Evolutionary conservation across 2,329 filamentous ascomycete genomes (phyloP), one percentile per base, ranked within the genome.

Genomic region (Sporothrix phasma): DNA sequence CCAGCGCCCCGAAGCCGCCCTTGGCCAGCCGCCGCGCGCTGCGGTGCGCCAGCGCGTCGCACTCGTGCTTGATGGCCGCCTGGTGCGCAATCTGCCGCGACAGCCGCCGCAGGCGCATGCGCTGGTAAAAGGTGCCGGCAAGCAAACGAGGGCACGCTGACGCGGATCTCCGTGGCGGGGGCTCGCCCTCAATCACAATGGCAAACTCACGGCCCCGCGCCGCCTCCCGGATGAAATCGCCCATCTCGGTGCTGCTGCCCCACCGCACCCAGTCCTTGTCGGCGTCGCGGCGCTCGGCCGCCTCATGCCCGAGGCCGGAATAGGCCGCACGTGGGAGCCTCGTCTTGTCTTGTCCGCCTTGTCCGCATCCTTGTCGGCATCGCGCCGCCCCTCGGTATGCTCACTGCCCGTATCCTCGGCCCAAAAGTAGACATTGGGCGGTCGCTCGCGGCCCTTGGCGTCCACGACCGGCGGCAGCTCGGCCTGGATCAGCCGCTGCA

Each of bases 191-290:
- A 64, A 97, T 90, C 62, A 88, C 84, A 49, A 97, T 86, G 3
- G 88, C 85, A 72, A 97, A 96, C 72, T 96, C 90, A 63, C 89
- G 85, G 0, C 89, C 90, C 3, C 90, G 81, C 0, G 92, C 90
- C 0, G 92, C 92, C 72, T 97, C 92, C 8, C 91, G 86, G 68
- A 97, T 94, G 72, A 97, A 97, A 76, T 96, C 92, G 10, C 92
- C 92, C 37, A 97, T 88, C 73, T 97, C 92, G 0, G 92, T 96
- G 34, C 87, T 90, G 47, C 86, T 85, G 51, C 88, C 92, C 92
- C 92, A 97, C 34, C 91, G 86, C 2, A 96, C 90, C 78, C 93
- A 94, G 62, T 84, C 83, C 64, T 81, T 77, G 29, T 81, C 77
- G 43, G 82, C 77, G 5, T 75, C 72, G 3, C 69, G 31, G 49